phyloP scores from a whole-genome alignment of 805 yeast species.

The Cyberlindnera veronae region DNA sequence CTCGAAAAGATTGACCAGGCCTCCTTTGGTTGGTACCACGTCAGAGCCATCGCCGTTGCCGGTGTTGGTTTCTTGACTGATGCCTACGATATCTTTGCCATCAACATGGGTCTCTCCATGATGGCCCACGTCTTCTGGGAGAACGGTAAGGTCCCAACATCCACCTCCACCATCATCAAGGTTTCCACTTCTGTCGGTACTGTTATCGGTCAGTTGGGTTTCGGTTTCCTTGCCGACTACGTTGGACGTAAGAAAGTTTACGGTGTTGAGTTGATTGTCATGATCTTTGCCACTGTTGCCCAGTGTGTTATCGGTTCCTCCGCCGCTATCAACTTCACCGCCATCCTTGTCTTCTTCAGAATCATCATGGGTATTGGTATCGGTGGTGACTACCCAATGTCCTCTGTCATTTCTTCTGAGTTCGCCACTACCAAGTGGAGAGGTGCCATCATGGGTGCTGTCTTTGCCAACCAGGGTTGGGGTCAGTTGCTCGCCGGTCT shows the following conservation, averaged over 20 bases:
- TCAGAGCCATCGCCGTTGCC: slow-evolving; percentile 79
- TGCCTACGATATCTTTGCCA: slow-evolving; percentile 89
- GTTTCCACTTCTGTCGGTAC: slow-evolving; percentile 94
- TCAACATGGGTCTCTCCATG: slow-evolving; percentile 79
- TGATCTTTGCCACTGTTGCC: slow-evolving; percentile 73
- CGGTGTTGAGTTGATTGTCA: slow-evolving; percentile 81
- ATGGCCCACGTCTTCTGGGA: slow-evolving; percentile 72
- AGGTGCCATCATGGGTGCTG: slow-evolving; percentile 97
- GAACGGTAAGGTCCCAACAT: slow-evolving; percentile 53
- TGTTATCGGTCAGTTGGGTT: slow-evolving; percentile 83
- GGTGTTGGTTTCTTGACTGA: slow-evolving; percentile 95
- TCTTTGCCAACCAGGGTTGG: slow-evolving; percentile 95
- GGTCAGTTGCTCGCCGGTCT: slow-evolving; percentile 90
- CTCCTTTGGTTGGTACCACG: slow-evolving; percentile 76
- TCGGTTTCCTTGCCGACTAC: slow-evolving; percentile 78
- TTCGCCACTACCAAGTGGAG: slow-evolving; percentile 94
- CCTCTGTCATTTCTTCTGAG: slow-evolving; percentile 91
- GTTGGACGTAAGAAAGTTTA: slow-evolving; percentile 85
- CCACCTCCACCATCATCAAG: slow-evolving; percentile 74
- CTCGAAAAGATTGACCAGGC: slow-evolving; percentile 81
- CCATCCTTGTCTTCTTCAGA: slow-evolving; percentile 74
- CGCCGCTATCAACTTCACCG: slow-evolving; percentile 68
- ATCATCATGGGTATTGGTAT: slow-evolving; percentile 93
- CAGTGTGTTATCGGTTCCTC: slow-evolving; percentile 75
- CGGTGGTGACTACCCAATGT: slow-evolving; percentile 95